phyloP scores from a whole-genome alignment of 2,329 filamentous ascomycete species.

The Trichoderma sp. region DNA sequence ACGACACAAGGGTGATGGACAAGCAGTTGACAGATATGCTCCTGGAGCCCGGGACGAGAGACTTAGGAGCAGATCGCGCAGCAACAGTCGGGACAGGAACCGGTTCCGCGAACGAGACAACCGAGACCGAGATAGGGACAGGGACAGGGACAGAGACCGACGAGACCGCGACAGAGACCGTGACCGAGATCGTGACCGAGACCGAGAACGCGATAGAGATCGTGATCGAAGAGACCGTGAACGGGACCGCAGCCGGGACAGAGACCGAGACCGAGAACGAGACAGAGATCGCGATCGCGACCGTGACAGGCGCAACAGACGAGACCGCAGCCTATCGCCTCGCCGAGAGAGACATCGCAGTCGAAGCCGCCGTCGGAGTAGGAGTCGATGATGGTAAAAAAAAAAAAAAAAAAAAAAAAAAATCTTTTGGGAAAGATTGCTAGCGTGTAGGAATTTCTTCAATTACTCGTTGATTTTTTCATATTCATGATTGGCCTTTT shows the following conservation, averaged over 20 bases:
- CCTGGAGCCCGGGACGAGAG: slow-evolving; percentile 48
- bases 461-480: not conserved
- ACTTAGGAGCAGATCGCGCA: slow-evolving; percentile 41
- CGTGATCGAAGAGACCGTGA: slow-evolving; percentile 41
- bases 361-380: slow-evolving; percentile 45
- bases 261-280: slow-evolving; percentile 46
- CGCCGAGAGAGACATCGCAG: slow-evolving; percentile 41
- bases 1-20: slow-evolving; percentile 33
- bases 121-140: slow-evolving; percentile 35
- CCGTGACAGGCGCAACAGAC: slow-evolving; percentile 29
- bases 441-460: not conserved
- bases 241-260: slow-evolving; percentile 42
- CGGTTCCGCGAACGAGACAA: slow-evolving; percentile 42
- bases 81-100: slow-evolving; percentile 40
- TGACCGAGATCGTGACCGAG: slow-evolving; percentile 39
- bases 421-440: not conserved
- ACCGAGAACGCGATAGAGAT: slow-evolving; percentile 35
- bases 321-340: slow-evolving; percentile 40
- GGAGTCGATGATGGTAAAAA: slow-evolving; percentile 27
- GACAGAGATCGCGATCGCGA: slow-evolving; percentile 42
- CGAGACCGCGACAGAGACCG: slow-evolving; percentile 41
- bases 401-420: not conserved
- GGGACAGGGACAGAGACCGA: slow-evolving; percentile 39
- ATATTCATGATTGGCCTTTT: not conserved
- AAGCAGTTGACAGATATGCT: slow-evolving; percentile 48